These are phyloP conservation scores for Chlorella sorokiniana DNA, from an alignment of 139 green algal species.

Conservation along the genomic window DNA sequence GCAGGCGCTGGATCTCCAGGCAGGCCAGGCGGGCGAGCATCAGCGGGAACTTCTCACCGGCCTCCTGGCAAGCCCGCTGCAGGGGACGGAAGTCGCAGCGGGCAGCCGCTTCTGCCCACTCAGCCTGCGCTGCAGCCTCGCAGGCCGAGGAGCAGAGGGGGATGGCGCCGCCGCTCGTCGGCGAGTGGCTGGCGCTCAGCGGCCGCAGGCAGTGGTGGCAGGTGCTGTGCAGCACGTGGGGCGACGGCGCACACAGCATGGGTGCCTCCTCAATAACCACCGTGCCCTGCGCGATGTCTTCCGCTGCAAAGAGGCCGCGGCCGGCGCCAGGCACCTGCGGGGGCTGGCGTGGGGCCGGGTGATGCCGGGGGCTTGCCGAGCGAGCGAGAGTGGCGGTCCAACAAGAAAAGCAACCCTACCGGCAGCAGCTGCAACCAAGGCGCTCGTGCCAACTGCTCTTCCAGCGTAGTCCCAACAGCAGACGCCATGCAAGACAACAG, in stretches of 20 bases:
- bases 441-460: slow-evolving; percentile 3
- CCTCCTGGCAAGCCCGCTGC: slow-evolving; percentile 5
- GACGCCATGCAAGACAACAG: not conserved
- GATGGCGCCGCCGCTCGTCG: too few species aligned
- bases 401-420: not conserved
- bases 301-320: slow-evolving; percentile 30
- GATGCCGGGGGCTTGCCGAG: too few species aligned
- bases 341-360: not conserved
- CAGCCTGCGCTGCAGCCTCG: not conserved
- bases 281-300: slow-evolving; percentile 19
- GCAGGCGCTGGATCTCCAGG: slow-evolving; percentile 1
- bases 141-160: slow-evolving; percentile 9
- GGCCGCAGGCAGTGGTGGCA: slow-evolving; percentile 36
- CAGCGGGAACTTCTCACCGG: slow-evolving; percentile 50
- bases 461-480: not conserved
- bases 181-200: slow-evolving; percentile 7
- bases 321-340: slow-evolving; percentile 26
- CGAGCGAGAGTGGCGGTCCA: too few species aligned
- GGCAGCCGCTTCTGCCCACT: not conserved
- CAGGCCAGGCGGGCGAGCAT: slow-evolving; percentile 46
- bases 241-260: slow-evolving; percentile 10
- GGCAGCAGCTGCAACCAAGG: slow-evolving; percentile 16
- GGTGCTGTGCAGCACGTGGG: not conserved
- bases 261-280: slow-evolving; percentile 26
- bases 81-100: slow-evolving; percentile 21